Evolutionary conservation across 2,329 filamentous ascomycete genomes (phyloP).

Genomic region (Calonectria naviculata): DNA sequence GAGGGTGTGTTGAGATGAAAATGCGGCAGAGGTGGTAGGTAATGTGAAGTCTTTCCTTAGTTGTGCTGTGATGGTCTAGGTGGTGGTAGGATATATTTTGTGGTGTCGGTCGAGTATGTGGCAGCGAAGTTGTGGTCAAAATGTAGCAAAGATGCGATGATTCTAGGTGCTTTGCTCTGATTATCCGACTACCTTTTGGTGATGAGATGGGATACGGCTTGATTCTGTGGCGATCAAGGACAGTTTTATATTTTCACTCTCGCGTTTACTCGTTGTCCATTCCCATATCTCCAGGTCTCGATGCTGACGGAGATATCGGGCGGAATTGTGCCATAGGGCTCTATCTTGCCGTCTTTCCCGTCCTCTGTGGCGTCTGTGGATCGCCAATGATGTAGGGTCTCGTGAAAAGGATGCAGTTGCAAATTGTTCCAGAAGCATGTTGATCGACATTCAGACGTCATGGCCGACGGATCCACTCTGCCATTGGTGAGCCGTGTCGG

Average conservation of each 20-base stretch:
- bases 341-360: background rate
- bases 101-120: background rate
- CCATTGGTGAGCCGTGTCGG: background rate
- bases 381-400: background rate
- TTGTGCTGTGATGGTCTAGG: background rate
- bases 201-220: background rate
- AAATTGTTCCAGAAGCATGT: background rate
- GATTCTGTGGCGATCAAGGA: background rate
- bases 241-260: background rate
- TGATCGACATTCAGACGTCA: background rate
- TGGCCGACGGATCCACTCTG: background rate
- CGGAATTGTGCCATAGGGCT: too few species aligned
- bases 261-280: background rate
- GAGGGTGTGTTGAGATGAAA: background rate
- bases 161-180: background rate
- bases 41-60: background rate
- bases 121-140: background rate
- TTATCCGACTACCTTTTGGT: background rate
- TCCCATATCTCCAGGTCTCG: background rate
- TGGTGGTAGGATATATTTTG: background rate
- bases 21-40: background rate
- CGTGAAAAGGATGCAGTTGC: background rate
- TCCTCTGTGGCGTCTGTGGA: background rate
- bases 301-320: background rate
- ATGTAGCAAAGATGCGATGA: background rate